Percentiles rank a stretch among this genome's conserved stretches.
Conservation (phyloP, 345 rosid genomes). For the Hypericum perforatum region DNA sequence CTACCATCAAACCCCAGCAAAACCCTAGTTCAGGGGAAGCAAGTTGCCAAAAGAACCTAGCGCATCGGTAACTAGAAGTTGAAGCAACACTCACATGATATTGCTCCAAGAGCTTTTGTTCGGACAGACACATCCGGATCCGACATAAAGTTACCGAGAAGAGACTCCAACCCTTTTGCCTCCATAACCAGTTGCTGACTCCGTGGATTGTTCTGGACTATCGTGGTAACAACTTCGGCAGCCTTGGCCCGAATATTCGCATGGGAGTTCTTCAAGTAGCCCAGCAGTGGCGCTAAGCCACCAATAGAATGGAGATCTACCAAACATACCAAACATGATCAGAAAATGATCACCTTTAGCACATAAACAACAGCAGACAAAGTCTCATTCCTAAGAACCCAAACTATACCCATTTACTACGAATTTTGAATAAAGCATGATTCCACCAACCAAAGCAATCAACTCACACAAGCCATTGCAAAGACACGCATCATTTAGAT, state of each 20-base stretch:
- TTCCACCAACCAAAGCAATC: too few relatives aligned
- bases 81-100: conserved; percentile 63
- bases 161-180: conserved; percentile 82
- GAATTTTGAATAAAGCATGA: too few relatives aligned
- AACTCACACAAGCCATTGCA: too few relatives aligned
- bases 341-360: not conserved
- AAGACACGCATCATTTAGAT: too few relatives aligned
- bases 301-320: conserved; percentile 90
- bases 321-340: not conserved
- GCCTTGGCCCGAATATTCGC: conserved; percentile 77
- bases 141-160: conserved; percentile 50
- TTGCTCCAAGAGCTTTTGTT: conserved; percentile 79
- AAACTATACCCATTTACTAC: too few relatives aligned
- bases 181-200: conserved; percentile 92
- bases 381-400: too few relatives aligned
- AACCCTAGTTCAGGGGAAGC: not conserved
- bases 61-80: not conserved
- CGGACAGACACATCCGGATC: conserved; percentile 61
- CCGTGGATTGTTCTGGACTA: conserved; percentile 86
- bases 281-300: conserved; percentile 83
- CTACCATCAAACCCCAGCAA: not conserved
- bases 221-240: conserved; percentile 69
- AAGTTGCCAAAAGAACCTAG: not conserved
- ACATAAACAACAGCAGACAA: not conserved
- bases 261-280: conserved; percentile 61